Evolutionary conservation across 495 filamentous ascomycete genomes (phyloP).

Genomic region (Diplogelasinospora grovesii): DNA sequence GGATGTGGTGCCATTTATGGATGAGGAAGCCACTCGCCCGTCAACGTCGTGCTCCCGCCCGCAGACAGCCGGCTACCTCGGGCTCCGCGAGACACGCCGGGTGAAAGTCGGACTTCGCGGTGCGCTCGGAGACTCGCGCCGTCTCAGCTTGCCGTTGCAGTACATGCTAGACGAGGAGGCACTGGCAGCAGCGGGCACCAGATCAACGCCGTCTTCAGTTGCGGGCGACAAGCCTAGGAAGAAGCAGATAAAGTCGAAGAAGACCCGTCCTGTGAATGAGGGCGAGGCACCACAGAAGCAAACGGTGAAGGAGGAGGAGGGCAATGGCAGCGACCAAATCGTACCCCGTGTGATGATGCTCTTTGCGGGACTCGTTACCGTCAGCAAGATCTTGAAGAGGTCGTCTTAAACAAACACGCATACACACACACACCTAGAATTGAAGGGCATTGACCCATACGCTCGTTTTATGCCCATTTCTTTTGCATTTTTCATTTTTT

Average conservation of each 20-base stretch:
- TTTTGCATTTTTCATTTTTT: no score
- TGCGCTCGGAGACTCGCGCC: constrained; percentile 21
- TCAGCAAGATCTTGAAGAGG: constrained; percentile 18
- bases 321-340: neutral
- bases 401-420: no score
- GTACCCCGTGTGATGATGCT: constrained; percentile 22
- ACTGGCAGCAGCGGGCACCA: no score
- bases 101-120: constrained; percentile 27
- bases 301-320: neutral
- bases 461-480: no score
- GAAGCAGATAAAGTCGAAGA: neutral
- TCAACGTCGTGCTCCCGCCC: no score
- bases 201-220: no score
- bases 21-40: constrained; percentile 1
- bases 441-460: constrained; percentile 6
- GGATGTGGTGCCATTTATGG: no score
- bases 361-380: constrained; percentile 18
- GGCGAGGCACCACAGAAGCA: neutral
- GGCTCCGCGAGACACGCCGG: constrained; percentile 29
- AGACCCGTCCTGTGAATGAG: neutral
- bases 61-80: constrained; percentile 35
- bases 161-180: constrained; percentile 1
- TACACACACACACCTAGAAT: no score
- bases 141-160: constrained; percentile 17
- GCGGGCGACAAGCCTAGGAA: neutral